Base-by-base conservation (phyloP, 2,329 filamentous ascomycete species). In the Xylariaceae sp. region DNA sequence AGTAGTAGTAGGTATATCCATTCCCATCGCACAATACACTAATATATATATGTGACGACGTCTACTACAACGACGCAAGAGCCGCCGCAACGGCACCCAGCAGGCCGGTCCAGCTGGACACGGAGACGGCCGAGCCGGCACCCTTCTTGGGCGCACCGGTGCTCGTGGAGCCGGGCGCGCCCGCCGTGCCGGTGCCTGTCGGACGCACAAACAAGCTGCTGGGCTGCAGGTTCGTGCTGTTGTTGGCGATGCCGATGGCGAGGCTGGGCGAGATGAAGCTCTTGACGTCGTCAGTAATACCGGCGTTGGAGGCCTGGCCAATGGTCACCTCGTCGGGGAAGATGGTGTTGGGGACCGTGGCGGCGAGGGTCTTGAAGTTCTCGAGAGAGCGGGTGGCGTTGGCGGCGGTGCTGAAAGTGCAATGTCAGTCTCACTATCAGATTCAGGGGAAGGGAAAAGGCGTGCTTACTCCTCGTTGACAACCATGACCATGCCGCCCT, bases 401-500 rank as follows among this genome's bases (percentile, higher is more conserved):
- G 68, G 77, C 77, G 23, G 74, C 65, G 37, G 80, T 78, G 73
- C 77, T 80, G 50, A 35, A 7, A 45, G 30, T 15, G 4, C 30
- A 15, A 30, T 39, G 56, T 61, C 47, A 63, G 59, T 10, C 7
- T 30, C 10, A n/a, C 34, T 18, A 51, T 64, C 49, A 45, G n/a
- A 44, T 4, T 51, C 15, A 13, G n/a, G 65, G 66, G 63, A 34
- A 23, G 39, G 18, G n/a, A 52, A 3, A 41, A 48, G 17, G 10
- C 2, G 75, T 15, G 3, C 85, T 75, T 75, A 88, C 86, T 87
- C 80, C 75, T 84, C 84, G 74, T 92, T 92, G 71, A 92, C 86
- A 37, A 89, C 88, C 77, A 89, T 87, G 59, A 82, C 80, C 87
- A 92, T 92, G 62, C 88, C 88, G 52, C 72, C 76, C 73, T 91